Evolutionary conservation across 2,329 filamentous ascomycete species (phyloP).

Genomic region (Macrophomina tecta): DNA sequence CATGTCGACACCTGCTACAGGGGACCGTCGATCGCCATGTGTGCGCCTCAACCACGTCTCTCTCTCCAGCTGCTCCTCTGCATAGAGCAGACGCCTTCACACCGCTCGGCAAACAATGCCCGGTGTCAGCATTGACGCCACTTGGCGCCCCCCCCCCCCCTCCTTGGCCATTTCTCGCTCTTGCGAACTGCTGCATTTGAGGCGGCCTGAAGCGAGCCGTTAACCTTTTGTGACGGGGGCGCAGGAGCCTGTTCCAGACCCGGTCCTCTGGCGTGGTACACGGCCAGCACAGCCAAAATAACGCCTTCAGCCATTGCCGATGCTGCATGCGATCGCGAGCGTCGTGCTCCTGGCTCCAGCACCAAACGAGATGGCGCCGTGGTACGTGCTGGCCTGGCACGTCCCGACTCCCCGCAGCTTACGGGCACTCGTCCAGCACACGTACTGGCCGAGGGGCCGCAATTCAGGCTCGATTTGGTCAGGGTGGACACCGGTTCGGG

Average conservation of each 20-base stretch:
- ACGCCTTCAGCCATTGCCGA: slow-evolving; percentile 8
- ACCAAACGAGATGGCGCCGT: slow-evolving; percentile 10
- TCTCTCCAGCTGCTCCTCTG: neutral
- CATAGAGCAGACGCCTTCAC: neutral
- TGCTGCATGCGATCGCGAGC: slow-evolving; percentile 21
- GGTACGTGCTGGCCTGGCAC: slow-evolving; percentile 10
- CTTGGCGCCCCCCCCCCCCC: slow-evolving; percentile 21
- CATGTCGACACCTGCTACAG: neutral
- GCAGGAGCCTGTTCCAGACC: slow-evolving; percentile 20
- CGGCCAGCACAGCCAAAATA: slow-evolving; percentile 1
- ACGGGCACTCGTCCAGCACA: neutral
- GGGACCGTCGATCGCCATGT: slow-evolving; percentile 9
- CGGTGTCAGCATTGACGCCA: slow-evolving; percentile 14
- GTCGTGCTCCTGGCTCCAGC: slow-evolving; percentile 14
- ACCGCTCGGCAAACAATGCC: neutral
- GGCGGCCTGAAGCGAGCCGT: slow-evolving; percentile 22
- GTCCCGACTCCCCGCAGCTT: neutral
- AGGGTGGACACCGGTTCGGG: slow-evolving; percentile 4
- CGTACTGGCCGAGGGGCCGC: neutral
- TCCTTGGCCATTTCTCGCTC: neutral
- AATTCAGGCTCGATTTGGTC: neutral
- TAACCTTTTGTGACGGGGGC: neutral
- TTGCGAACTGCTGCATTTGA: slow-evolving; percentile 14
- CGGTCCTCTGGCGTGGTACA: slow-evolving; percentile 2
- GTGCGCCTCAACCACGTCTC: neutral